phyloP scores from a whole-genome alignment of 1,284 basidiomycete species.

The Cryptococcus sp. region DNA sequence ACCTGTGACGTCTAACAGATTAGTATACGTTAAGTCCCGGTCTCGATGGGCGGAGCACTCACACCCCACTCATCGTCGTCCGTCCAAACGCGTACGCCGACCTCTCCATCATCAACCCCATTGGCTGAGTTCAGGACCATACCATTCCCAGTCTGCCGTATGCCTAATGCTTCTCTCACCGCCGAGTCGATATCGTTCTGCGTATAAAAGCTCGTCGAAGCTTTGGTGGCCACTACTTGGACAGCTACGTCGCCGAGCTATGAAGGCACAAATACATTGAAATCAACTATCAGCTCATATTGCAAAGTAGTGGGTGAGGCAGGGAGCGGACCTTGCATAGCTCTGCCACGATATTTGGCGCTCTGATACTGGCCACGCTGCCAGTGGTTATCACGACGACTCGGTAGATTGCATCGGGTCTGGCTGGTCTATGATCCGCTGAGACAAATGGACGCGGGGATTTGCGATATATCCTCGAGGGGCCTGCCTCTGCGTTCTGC shows the following conservation, averaged over 20 bases:
- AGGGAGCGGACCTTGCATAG: slow-evolving; percentile 65
- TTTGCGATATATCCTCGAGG: slow-evolving; percentile 24
- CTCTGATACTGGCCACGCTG: slow-evolving; percentile 92
- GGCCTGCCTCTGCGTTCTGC: slow-evolving; percentile 15
- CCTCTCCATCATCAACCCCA: slow-evolving; percentile 4
- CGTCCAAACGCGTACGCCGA: slow-evolving; percentile 74
- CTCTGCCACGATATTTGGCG: slow-evolving; percentile 80
- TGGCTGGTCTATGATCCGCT: slow-evolving; percentile 30
- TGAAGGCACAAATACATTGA: background rate
- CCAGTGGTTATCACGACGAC: slow-evolving; percentile 85
- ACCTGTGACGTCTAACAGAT: slow-evolving; percentile 38
- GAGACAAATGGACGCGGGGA: slow-evolving; percentile 35
- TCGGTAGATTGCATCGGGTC: slow-evolving; percentile 56
- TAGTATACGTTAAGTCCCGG: background rate
- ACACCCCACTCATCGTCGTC: slow-evolving; percentile 90
- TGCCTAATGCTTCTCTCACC: slow-evolving; percentile 18
- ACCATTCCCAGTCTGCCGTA: background rate
- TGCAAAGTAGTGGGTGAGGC: background rate
- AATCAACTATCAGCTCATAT: background rate
- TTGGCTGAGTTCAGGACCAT: background rate
- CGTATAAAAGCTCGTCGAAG: slow-evolving; percentile 77
- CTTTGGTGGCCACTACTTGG: slow-evolving; percentile 78
- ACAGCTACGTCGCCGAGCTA: slow-evolving; percentile 75
- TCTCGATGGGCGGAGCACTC: slow-evolving; percentile 37
- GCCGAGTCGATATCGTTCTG: slow-evolving; percentile 58